Conservation (phyloP, 1,139 yeast genomes). For the Chernovozyma aurita region DNA sequence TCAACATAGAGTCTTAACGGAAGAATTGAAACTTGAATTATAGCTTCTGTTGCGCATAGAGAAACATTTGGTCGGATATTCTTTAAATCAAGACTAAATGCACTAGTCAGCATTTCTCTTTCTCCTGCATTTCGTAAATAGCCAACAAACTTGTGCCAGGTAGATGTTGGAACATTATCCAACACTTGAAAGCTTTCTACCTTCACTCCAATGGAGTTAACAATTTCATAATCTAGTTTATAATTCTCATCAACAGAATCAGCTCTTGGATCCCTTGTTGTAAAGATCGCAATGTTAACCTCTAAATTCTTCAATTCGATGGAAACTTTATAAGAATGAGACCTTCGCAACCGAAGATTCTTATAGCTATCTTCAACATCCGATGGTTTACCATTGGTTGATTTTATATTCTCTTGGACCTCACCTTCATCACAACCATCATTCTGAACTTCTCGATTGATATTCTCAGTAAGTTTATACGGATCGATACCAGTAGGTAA, state of each 20-base stretch:
- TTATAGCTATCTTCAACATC: slow-evolving; percentile 25
- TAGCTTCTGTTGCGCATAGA: slow-evolving; percentile 67
- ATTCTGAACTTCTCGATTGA: slow-evolving; percentile 44
- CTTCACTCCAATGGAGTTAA: slow-evolving; percentile 42
- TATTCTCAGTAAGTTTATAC: slow-evolving; percentile 42
- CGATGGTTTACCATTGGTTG: slow-evolving; percentile 9
- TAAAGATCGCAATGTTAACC: slow-evolving; percentile 41
- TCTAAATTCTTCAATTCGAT: slow-evolving; percentile 53
- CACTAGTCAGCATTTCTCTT: slow-evolving; percentile 63
- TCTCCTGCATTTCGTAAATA: slow-evolving; percentile 66
- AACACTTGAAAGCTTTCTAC: slow-evolving; percentile 56
- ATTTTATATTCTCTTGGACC: slow-evolving; percentile 1
- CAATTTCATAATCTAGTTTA: slow-evolving; percentile 35
- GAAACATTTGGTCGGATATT: slow-evolving; percentile 64
- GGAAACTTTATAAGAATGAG: slow-evolving; percentile 57
- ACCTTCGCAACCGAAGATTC: slow-evolving; percentile 58
- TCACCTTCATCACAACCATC: slow-evolving; percentile 15
- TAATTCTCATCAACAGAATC: slow-evolving; percentile 13
- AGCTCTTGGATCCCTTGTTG: slow-evolving; percentile 44
- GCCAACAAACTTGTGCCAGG: slow-evolving; percentile 85
- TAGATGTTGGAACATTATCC: slow-evolving; percentile 82
- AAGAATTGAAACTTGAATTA: slow-evolving; percentile 50
- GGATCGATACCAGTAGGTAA: slow-evolving; percentile 51
- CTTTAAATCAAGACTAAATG: slow-evolving; percentile 52
- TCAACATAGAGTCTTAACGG: slow-evolving; percentile 85